Evolutionary conservation across 1,284 basidiomycete species (phyloP), one percentile per base, ranked within the genome.

Genomic region (Meira nashicola): DNA sequence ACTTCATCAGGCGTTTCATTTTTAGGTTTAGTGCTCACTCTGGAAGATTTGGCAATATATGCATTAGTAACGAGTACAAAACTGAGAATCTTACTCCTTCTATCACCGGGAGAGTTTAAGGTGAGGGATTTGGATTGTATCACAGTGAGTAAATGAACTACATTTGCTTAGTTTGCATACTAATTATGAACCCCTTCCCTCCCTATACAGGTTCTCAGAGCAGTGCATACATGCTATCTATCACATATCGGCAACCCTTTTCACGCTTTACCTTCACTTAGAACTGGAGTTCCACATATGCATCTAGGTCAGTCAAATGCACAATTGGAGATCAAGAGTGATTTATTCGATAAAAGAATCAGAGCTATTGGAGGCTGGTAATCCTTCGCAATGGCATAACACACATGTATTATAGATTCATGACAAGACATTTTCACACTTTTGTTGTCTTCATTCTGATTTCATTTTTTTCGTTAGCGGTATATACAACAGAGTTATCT

Each of bases 171-270:
- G 10, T 40, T 40, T 40, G 10, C 39, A 10, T n/a, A 10, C n/a
- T n/a, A 10, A 40, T 10, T 40, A 40, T 40, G n/a, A 40, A n/a
- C 39, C n/a, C 39, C 10, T 10, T n/a, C 39, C 39, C n/a, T 40
- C n/a, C 10, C n/a, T n/a, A 10, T 40, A 43, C 14, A 53, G 50
- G 19, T 53, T 8, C 50, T 53, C 4, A 5, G 50, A 37, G 50
- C 50, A 8, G 50, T 53, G 17, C 50, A 53, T 23, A 53, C 50
- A 17, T 39, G 50, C 50, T 53, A 53, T 41, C 39, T 53, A n/a
- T 39, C 50, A 6, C 37, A 37, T 28, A 33, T 41, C 37, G 37
- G 50, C 28, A 53, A 53, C 14, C 50, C 50, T 21, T 53, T 53
- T 38, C 50, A 53, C 5, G 17, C 50, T 19, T 17, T 39, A 6